A percentile compares a stretch with the other conserved stretches of the same genome.
These are phyloP conservation scores for Pythium angustatum DNA, from an alignment of 352 stramenopile genomes.

Conservation along the genomic window DNA sequence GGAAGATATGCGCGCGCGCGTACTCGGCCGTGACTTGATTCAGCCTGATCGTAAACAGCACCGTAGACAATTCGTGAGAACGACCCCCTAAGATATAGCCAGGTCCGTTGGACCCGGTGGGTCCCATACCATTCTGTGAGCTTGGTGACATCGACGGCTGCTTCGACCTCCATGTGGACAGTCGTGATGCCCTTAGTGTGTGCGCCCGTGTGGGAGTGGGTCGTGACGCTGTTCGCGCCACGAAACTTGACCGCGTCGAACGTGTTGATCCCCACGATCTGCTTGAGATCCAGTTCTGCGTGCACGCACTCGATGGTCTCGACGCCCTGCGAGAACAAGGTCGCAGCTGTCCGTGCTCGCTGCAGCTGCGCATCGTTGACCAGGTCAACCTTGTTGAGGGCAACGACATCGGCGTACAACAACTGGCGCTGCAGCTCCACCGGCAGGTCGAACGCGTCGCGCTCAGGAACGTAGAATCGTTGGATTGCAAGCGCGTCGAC, in stretches of 20 bases:
- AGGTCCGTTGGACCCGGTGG: no score
- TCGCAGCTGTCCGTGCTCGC: constrained; percentile 38
- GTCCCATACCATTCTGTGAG: constrained; percentile 60
- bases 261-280: constrained; percentile 70
- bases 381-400: constrained; percentile 75
- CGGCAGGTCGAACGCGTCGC: constrained; percentile 39
- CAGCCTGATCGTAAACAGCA: constrained; percentile 32
- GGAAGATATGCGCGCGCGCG: constrained; percentile 56
- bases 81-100: no score
- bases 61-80: no score
- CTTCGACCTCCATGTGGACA: constrained; percentile 54
- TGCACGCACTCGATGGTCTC: constrained; percentile 48
- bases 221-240: constrained; percentile 16
- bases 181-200: constrained; percentile 62
- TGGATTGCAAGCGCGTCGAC: constrained; percentile 88
- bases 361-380: constrained; percentile 37
- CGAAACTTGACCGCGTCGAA: constrained; percentile 72
- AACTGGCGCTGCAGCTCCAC: constrained; percentile 67
- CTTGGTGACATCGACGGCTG: constrained; percentile 43
- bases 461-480: constrained; percentile 36
- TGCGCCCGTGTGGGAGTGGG: constrained; percentile 2
- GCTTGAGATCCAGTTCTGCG: constrained; percentile 46
- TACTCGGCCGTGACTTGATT: constrained; percentile 54
- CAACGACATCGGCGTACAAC: constrained; percentile 69
- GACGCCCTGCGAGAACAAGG: constrained; percentile 51